A percentile compares a stretch with the other conserved stretches of the same genome.
phyloP scores from a whole-genome alignment of 75 land plant genomes.

The Cupressus sempervirens region DNA sequence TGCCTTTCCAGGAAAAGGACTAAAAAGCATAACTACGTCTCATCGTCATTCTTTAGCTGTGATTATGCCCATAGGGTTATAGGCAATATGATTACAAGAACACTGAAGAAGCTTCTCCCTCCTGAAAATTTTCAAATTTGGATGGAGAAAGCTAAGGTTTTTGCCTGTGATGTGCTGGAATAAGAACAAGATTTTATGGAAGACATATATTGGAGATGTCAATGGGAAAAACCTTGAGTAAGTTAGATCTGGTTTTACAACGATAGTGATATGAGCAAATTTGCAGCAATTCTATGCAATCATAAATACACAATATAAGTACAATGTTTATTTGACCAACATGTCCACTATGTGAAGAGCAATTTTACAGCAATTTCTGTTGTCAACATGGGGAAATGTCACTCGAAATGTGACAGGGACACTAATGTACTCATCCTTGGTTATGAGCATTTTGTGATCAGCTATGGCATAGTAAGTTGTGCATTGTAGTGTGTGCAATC shows the following conservation, averaged over 20 bases:
- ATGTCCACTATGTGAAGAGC: neutral
- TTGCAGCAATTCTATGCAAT: no score
- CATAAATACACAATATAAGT: no score
- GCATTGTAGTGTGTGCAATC: neutral
- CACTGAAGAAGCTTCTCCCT: no score
- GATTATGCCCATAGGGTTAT: neutral
- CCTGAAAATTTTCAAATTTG: no score
- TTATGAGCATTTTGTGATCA: neutral
- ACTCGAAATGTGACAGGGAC: neutral
- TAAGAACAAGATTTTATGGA: neutral
- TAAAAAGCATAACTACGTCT: neutral
- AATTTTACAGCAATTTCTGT: no score
- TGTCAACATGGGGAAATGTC: neutral
- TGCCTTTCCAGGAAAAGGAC: no score
- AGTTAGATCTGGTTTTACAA: neutral
- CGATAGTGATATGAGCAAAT: neutral
- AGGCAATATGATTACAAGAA: neutral
- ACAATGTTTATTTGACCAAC: neutral
- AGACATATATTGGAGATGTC: neutral
- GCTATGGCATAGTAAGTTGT: neutral
- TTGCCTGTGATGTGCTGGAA: neutral
- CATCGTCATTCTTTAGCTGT: neutral
- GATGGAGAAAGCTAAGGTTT: neutral
- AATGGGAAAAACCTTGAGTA: neutral
- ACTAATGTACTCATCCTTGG: neutral